Evolutionary conservation across 2,329 filamentous ascomycete species (phyloP).

Genomic region (Pseudocercospora macadamiae): DNA sequence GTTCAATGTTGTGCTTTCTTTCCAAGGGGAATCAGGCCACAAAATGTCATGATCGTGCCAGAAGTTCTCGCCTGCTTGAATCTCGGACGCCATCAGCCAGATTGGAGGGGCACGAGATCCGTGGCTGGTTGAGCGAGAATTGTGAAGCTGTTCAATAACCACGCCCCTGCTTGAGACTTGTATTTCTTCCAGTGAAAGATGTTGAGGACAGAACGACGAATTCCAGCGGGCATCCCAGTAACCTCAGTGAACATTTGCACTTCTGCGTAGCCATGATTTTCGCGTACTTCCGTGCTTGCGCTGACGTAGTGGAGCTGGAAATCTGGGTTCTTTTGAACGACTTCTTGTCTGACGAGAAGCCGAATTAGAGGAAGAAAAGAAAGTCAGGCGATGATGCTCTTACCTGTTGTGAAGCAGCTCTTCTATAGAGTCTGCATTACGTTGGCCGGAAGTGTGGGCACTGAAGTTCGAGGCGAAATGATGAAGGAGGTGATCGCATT

Average conservation of each 20-base stretch:
- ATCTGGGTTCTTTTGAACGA: slow-evolving; percentile 6
- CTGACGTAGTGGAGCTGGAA: slow-evolving; percentile 8
- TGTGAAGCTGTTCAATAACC: slow-evolving; percentile 11
- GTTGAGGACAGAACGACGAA: slow-evolving; percentile 12
- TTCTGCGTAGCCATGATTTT: slow-evolving; percentile 14
- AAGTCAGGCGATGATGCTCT: no score
- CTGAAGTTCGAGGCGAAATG: slow-evolving; percentile 14
- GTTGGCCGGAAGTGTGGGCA: slow-evolving; percentile 1
- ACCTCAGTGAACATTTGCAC: slow-evolving; percentile 12
- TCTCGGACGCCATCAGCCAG: no score
- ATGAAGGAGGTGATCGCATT: neutral
- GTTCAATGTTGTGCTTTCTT: no score
- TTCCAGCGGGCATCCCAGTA: slow-evolving; percentile 12
- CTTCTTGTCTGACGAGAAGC: slow-evolving; percentile 3
- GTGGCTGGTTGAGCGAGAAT: slow-evolving; percentile 8
- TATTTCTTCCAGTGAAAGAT: slow-evolving; percentile 14
- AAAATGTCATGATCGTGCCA: no score
- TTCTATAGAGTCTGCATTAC: slow-evolving; percentile 3
- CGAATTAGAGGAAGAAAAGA: no score
- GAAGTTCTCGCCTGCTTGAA: no score
- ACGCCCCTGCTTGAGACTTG: slow-evolving; percentile 6
- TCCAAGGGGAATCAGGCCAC: no score
- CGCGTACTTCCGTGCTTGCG: slow-evolving; percentile 6
- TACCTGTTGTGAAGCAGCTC: neutral
- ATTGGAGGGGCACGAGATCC: no score